These are phyloP conservation scores for Xenoacremonium recifei DNA, from an alignment of 2,329 filamentous ascomycete genomes.

Conservation along the genomic window DNA sequence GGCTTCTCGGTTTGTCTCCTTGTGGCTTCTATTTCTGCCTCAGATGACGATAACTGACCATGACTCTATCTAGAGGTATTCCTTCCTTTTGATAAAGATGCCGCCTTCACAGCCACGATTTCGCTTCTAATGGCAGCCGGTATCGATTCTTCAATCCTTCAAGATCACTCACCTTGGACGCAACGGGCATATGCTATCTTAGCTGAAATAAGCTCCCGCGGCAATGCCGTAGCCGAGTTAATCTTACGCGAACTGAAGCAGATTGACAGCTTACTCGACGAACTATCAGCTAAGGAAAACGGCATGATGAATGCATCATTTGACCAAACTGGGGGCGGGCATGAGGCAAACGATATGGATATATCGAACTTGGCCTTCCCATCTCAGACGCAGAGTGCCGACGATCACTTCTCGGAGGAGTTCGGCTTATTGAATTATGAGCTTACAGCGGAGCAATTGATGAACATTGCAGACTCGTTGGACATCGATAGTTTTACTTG, in stretches of 20 bases:
- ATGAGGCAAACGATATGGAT: background rate
- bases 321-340: background rate
- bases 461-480: conserved; percentile 17
- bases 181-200: background rate
- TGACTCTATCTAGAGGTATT: background rate
- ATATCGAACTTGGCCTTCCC: background rate
- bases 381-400: background rate
- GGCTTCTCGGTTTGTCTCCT: background rate
- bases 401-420: background rate
- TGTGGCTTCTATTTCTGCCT: background rate
- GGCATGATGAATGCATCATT: background rate
- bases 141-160: background rate
- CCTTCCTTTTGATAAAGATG: background rate
- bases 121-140: background rate
- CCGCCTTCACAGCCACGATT: background rate
- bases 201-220: background rate
- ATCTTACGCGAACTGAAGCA: background rate
- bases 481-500: conserved; percentile 20
- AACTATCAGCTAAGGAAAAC: background rate
- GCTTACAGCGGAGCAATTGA: conserved; percentile 18
- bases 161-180: background rate
- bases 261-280: background rate
- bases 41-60: background rate
- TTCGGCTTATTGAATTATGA: conserved; percentile 12
- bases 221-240: background rate